Conservation (phyloP, 1,284 basidiomycete genomes). For the Porogramme epimiltina region DNA sequence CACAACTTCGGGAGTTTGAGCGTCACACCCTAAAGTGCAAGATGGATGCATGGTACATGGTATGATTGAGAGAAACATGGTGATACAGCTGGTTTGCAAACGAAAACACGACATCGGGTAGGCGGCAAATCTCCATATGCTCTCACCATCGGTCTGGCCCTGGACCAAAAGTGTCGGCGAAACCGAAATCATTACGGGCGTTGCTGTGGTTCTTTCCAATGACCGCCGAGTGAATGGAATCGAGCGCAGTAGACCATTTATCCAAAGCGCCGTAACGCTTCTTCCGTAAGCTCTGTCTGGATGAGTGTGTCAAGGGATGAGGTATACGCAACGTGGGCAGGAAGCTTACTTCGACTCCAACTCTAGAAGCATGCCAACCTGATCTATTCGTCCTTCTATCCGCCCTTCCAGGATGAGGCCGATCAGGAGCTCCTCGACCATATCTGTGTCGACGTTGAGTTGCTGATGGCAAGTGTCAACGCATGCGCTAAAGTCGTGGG, state of each 20-base stretch:
- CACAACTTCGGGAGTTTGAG: too few species aligned
- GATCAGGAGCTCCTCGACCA: constrained; percentile 93
- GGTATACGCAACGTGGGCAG: constrained; percentile 1
- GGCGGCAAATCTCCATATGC: constrained; percentile 2
- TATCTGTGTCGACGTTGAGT: constrained; percentile 84
- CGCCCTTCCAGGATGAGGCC: constrained; percentile 94
- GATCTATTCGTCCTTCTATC: constrained; percentile 94
- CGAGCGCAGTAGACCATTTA: constrained; percentile 80
- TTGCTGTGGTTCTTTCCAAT: constrained; percentile 67
- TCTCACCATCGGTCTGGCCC: constrained; percentile 18
- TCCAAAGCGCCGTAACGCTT: constrained; percentile 82
- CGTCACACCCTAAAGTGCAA: too few species aligned
- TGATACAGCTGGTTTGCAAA: constrained; percentile 17
- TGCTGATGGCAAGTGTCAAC: constrained; percentile 55
- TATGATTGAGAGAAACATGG: constrained; percentile 5
- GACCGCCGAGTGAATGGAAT: constrained; percentile 70
- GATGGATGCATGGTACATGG: neutral
- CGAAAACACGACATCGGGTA: constrained; percentile 14
- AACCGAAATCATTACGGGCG: constrained; percentile 24
- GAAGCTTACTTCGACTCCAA: constrained; percentile 80
- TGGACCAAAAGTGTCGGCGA: constrained; percentile 16
- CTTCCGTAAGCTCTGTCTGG: constrained; percentile 81
- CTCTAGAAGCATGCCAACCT: constrained; percentile 90
- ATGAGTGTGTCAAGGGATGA: constrained; percentile 1
- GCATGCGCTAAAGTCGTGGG: too few species aligned